A percentile compares a stretch with the other conserved stretches of the same genome.
Conservation (phyloP, 2,329 filamentous ascomycete species). For the Neopestalotiopsis clavispora region DNA sequence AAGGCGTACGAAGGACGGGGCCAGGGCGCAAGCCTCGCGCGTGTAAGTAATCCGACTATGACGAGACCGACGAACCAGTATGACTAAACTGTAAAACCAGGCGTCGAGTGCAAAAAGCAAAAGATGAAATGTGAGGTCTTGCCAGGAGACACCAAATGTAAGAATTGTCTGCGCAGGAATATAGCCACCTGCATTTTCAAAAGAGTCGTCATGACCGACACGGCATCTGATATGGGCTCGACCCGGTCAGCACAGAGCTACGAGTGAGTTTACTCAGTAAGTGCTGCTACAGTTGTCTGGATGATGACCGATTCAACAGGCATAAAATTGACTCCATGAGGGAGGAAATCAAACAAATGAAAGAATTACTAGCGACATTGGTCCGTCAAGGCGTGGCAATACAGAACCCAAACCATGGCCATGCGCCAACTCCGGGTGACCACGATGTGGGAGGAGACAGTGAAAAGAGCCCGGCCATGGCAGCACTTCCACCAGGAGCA, state of each 20-base stretch:
- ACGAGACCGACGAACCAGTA: background rate
- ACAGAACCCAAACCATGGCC: background rate
- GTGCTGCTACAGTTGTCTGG: background rate
- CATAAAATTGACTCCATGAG: constrained; percentile 30
- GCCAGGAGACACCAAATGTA: constrained; percentile 44
- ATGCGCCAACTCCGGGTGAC: background rate
- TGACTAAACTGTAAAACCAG: constrained; percentile 27
- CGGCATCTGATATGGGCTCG: constrained; percentile 36
- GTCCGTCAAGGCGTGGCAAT: constrained; percentile 18
- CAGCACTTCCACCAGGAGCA: constrained; percentile 28
- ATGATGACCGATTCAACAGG: constrained; percentile 4
- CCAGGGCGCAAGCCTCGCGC: constrained; percentile 19
- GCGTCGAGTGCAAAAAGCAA: constrained; percentile 50
- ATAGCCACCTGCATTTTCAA: constrained; percentile 47
- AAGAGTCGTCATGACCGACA: constrained; percentile 27
- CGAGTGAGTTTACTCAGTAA: background rate
- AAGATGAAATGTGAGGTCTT: constrained; percentile 53
- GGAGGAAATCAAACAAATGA: constrained; percentile 30
- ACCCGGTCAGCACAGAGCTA: constrained; percentile 5
- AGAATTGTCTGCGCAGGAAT: constrained; percentile 46
- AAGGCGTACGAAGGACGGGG: constrained; percentile 23
- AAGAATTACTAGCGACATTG: constrained; percentile 26
- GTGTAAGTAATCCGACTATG: background rate
- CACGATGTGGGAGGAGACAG: background rate
- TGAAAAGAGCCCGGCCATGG: constrained; percentile 31